Evolutionary conservation across 768 basidiomycete genomes (phyloP), one percentile per base, ranked within the genome.

Genomic region (Tricholomella constricta): DNA sequence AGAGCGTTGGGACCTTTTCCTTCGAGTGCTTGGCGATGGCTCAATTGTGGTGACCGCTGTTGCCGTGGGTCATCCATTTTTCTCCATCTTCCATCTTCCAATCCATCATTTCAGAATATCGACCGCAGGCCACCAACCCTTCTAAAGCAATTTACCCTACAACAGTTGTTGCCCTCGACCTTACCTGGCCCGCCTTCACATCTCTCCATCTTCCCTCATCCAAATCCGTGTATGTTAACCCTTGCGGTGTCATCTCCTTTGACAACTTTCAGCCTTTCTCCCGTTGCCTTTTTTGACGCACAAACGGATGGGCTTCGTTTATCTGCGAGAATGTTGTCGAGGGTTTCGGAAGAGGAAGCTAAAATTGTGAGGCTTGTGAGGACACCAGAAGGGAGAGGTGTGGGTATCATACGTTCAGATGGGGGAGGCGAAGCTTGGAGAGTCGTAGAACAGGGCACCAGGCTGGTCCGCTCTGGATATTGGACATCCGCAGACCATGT

Each of bases 101-200:
- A 38, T 34, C 32, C 17, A 43, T 12, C 20, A 59, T 25, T 38
- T 27, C 57, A 95, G 94, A 93, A 96, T 69, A 84, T 97, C 58
- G 94, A 96, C 63, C 79, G 89, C 14, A 82, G 87, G 59, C 94
- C 94, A 6, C 94, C 94, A 8, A 92, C 90, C 2, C 75, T 94
- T 3, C 74, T 93, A 25, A 82, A 80, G 62, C 85, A 88, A 54
- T 89, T 91, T 67, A 84, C 81, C 2, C 69, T 94, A 17, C 83
- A 89, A 40, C 85, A 89, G 52, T 80, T 82, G 1, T 74, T 73
- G 14, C 78, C 85, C 14, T 71, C 71, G 10, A 64, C 77, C 14
- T 70, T 88, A 36, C 72, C 78, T 45, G 65, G 63, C 12, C 71
- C 72, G 42, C 86, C 85, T 25, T 65, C 66, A 12, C 74, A 82